Evolutionary conservation across 2,329 filamentous ascomycete species (phyloP), one percentile per base, ranked within the genome.

Genomic region (Diaporthe caulivora): DNA sequence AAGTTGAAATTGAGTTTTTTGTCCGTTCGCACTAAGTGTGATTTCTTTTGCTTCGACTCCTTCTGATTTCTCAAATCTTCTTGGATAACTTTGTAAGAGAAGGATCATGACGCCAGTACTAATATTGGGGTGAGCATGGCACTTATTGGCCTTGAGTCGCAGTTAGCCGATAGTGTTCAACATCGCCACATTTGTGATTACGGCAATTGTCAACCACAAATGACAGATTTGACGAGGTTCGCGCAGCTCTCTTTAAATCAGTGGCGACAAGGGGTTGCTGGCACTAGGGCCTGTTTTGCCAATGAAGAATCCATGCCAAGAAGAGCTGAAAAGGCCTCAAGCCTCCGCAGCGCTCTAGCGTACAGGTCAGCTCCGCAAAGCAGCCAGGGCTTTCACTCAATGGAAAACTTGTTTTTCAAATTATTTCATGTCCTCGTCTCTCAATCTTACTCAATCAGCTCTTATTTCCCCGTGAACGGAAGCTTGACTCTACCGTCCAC

Each of bases 321-420:
- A 65, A 24, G 62, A 65, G 62, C 62, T 65, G 62, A 65, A 65
- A 40, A 51, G 17, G 1, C 8, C 18, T 47, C 44, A n/a, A 37
- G 62, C 44, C 13, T 34, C 42, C 26, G 47, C 40, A 31, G 11
- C 26, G 1, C 21, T 24, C 44, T 51, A 49, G 60, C 42, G 42
- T 29, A 49, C 5, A 64, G 2, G 40, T 49, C 60, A 37, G 44
- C 62, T 37, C 21, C 29, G 17, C n/a, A 51, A 62, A 21, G 2
- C 44, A 51, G 9, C 31, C 44, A 11, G 5, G 31, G 51, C 21
- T 24, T 34, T 29, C 3, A 49, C 29, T 29, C 21, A 9, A 17
- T 3, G 8, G 21, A 51, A 15, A 37, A 51, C 2, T 11, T 34
- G 17, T 51, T 15, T 5, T 10, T 3, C 13, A 11, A 26, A 8